A percentile compares a stretch with the other conserved stretches of the same genome.
Conservation (phyloP, 805 yeast species). For the Starmera pachycereana region DNA sequence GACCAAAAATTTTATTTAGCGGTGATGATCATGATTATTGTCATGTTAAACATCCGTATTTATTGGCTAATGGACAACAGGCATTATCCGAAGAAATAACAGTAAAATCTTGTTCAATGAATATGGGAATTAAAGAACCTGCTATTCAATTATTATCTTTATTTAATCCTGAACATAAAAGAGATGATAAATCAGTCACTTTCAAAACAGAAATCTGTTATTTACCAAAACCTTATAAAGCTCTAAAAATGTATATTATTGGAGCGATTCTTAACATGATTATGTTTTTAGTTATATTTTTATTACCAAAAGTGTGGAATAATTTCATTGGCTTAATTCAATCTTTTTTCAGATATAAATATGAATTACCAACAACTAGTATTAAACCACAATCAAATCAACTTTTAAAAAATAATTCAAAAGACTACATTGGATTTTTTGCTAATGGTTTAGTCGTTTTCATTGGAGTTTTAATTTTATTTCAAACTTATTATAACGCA, state of each 20-base stretch:
- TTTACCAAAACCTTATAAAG: conserved; percentile 43
- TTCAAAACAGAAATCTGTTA: conserved; percentile 41
- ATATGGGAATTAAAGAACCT: conserved; percentile 80
- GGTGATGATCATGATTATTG: conserved; percentile 99
- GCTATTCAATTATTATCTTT: conserved; percentile 79
- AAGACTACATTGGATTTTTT: conserved; percentile 7
- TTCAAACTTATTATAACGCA: conserved; percentile 13
- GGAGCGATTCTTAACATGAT: conserved; percentile 13
- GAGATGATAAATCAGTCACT: conserved; percentile 14
- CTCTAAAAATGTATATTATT: conserved; percentile 26
- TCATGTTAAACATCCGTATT: conserved; percentile 46
- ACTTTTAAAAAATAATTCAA: background rate
- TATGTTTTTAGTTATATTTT: conserved; percentile 15
- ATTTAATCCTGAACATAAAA: conserved; percentile 28
- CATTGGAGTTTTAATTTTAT: conserved; percentile 9
- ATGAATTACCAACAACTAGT: conserved; percentile 14
- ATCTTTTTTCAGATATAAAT: background rate
- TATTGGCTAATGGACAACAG: conserved; percentile 12
- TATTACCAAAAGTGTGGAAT: conserved; percentile 19
- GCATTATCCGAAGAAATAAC: conserved; percentile 60
- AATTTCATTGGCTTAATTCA: conserved; percentile 11
- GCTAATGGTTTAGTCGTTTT: conserved; percentile 4
- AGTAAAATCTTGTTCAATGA: conserved; percentile 85
- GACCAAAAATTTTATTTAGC: conserved; percentile 65
- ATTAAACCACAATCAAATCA: conserved; percentile 1